Conservation (phyloP, 495 filamentous ascomycete species). For the Penicillium herquei region DNA sequence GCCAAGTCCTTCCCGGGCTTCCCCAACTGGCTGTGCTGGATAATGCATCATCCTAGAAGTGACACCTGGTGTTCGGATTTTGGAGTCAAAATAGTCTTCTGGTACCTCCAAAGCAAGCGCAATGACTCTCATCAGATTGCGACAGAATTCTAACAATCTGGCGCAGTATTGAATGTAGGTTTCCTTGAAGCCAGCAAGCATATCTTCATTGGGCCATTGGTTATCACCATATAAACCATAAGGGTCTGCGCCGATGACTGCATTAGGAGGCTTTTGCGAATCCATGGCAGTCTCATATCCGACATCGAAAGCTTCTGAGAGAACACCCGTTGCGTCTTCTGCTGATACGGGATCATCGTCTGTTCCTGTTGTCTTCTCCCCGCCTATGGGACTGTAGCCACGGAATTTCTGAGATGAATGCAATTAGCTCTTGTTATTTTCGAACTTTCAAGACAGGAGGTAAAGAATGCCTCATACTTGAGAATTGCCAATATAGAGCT, state of each 20-base stretch:
- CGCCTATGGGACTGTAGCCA: constrained; percentile 32
- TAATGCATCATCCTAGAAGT: constrained; percentile 47
- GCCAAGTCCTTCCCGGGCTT: constrained; percentile 42
- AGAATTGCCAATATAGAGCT: constrained; percentile 36
- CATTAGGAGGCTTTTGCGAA: constrained; percentile 15
- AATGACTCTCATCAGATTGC: constrained; percentile 41
- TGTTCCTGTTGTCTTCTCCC: constrained; percentile 26
- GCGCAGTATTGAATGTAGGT: constrained; percentile 27
- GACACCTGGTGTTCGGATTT: constrained; percentile 40
- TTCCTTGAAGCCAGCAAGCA: constrained; percentile 17
- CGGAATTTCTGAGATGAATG: constrained; percentile 26
- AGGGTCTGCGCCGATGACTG: constrained; percentile 16
- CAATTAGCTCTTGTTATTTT: background rate
- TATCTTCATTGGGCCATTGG: constrained; percentile 25
- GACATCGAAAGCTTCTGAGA: constrained; percentile 42
- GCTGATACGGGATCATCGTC: constrained; percentile 13
- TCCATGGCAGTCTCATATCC: constrained; percentile 39
- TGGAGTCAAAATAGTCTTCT: constrained; percentile 44
- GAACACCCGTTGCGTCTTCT: constrained; percentile 18
- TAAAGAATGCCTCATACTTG: constrained; percentile 8
- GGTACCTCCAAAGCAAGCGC: constrained; percentile 43
- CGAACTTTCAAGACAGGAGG: background rate
- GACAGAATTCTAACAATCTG: constrained; percentile 27
- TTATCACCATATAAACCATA: constrained; percentile 27
- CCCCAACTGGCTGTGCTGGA: constrained; percentile 34